Conservation (phyloP, 176 grass and related monocot genomes). For the Pharus latifolius region DNA sequence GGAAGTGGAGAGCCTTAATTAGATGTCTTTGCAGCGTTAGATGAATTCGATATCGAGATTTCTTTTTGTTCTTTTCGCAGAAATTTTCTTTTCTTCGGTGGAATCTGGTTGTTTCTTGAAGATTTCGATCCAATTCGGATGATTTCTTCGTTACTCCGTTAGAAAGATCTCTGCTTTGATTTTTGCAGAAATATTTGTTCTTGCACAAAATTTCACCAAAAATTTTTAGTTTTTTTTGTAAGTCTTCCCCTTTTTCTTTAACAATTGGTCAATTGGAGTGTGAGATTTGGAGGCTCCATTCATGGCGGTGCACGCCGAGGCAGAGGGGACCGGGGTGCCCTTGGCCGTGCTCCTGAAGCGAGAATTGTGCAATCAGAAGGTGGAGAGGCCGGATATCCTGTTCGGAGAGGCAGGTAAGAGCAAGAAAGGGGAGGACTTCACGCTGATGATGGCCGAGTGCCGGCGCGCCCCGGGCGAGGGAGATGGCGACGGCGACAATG, state of each 20-base stretch:
- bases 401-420: slow-evolving; percentile 70
- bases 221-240: not conserved
- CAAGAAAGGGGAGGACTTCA: slow-evolving; percentile 98
- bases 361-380: slow-evolving; percentile 80
- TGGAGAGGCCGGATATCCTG: slow-evolving; percentile 80
- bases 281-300: not conserved
- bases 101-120: not conserved
- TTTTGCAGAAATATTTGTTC: not conserved
- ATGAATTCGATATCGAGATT: not conserved
- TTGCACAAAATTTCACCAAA: too few relatives aligned
- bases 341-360: slow-evolving; percentile 87
- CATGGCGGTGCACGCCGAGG: slow-evolving; percentile 43
- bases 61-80: not conserved
- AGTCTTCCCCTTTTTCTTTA: not conserved
- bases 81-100: slow-evolving; percentile 8
- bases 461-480: slow-evolving; percentile 21
- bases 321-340: slow-evolving; percentile 56
- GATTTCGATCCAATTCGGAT: not conserved
- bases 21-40: slow-evolving; percentile 14
- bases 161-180: not conserved
- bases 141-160: slow-evolving; percentile 4
- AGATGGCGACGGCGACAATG: not conserved
- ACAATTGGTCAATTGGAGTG: not conserved
- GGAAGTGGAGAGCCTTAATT: not conserved
- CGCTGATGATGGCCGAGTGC: slow-evolving; percentile 46